These are phyloP conservation scores for Pseudohalonectria lignicola DNA, from an alignment of 2,329 filamentous ascomycete species.

Conservation along the genomic window DNA sequence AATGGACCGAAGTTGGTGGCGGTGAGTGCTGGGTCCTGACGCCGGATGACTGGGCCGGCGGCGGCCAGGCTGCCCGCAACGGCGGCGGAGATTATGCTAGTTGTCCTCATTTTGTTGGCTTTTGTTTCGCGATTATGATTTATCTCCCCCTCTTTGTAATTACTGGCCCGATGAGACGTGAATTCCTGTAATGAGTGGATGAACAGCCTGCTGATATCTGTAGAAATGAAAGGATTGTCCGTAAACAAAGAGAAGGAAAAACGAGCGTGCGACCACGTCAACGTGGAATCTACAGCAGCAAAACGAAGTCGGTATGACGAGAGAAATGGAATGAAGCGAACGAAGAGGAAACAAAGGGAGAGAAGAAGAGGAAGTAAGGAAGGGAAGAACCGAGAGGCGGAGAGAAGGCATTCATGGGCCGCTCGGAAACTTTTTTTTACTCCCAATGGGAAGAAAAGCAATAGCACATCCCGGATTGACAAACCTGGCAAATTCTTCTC, in stretches of 20 bases:
- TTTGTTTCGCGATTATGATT: background rate
- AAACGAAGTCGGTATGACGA: background rate
- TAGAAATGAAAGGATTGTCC: background rate
- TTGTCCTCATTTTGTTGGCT: constrained; percentile 1
- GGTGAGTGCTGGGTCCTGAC: background rate
- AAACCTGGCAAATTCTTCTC: too few species aligned
- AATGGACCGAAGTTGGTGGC: constrained; percentile 5
- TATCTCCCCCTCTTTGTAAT: background rate
- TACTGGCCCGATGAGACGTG: background rate
- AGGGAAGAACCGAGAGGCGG: background rate
- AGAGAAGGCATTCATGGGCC: background rate
- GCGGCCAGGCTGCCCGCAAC: constrained; percentile 3
- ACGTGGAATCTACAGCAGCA: constrained; percentile 1
- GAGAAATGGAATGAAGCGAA: constrained; percentile 2
- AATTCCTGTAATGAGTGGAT: background rate
- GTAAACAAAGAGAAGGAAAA: constrained; percentile 1
- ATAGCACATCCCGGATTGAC: too few species aligned
- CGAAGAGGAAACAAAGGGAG: background rate
- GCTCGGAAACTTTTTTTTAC: background rate
- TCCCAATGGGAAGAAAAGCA: too few species aligned
- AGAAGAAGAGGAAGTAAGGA: background rate
- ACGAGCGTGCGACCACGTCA: constrained; percentile 4
- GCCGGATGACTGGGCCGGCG: constrained; percentile 1
- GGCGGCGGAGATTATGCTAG: constrained; percentile 1
- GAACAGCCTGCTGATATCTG: background rate